phyloP scores from a whole-genome alignment of 73 alveolate genomes.

The Stentor roeselii region DNA sequence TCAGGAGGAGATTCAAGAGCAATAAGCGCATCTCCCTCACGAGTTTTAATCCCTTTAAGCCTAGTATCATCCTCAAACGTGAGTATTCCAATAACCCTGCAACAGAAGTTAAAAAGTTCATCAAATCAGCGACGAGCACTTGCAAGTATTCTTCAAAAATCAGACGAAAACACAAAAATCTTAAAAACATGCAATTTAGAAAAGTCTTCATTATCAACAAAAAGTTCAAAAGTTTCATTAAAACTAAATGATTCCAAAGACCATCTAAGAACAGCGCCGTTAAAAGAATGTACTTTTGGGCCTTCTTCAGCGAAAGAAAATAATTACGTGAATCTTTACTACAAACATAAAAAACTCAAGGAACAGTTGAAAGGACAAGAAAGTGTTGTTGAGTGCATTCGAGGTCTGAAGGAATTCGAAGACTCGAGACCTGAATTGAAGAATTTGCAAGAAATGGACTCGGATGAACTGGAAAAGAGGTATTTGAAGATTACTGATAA shows the following conservation, averaged over 20 bases:
- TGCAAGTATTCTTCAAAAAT: not conserved
- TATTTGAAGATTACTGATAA: not conserved
- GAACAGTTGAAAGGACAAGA: not conserved
- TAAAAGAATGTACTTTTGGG: not conserved
- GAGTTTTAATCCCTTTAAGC: not conserved
- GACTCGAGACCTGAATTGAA: not conserved
- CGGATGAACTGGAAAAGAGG: not conserved
- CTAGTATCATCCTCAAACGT: not conserved
- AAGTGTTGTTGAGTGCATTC: not conserved
- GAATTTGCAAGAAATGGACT: not conserved
- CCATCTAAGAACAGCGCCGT: not conserved
- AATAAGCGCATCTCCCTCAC: not conserved
- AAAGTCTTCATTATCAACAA: too few relatives aligned
- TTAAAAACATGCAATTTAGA: too few relatives aligned
- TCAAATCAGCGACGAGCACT: not conserved
- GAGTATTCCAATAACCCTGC: not conserved
- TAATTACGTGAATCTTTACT: not conserved
- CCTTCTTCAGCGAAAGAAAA: not conserved
- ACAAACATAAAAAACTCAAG: not conserved
- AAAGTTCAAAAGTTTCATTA: not conserved
- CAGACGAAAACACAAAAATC: too few relatives aligned
- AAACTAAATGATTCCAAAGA: not conserved
- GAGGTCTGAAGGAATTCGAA: not conserved
- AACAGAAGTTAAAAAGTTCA: too few relatives aligned
- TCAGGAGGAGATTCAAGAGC: slow-evolving; percentile 1